A percentile compares a stretch with the other conserved stretches of the same genome.
Conservation (phyloP, 495 filamentous ascomycete genomes). For the Melanomma pulvis-pyrius region DNA sequence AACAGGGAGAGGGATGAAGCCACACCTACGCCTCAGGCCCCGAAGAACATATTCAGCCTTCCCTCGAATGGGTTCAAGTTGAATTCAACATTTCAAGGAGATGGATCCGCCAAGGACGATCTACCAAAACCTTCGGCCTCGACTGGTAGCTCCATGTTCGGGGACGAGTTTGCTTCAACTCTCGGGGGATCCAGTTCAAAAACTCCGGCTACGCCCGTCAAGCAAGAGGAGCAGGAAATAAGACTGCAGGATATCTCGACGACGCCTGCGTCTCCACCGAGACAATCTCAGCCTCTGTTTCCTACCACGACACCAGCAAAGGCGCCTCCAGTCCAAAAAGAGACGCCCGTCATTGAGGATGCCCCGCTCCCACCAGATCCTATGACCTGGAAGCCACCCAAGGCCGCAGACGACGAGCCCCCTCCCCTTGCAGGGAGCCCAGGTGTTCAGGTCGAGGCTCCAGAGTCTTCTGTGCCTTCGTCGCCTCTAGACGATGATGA, state of each 20-base stretch:
- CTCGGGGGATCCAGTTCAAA: slow-evolving; percentile 53
- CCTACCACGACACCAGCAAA: slow-evolving; percentile 42
- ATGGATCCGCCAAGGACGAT: slow-evolving; percentile 66
- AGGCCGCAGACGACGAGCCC: slow-evolving; percentile 48
- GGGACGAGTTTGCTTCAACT: slow-evolving; percentile 56
- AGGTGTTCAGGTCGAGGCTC: slow-evolving; percentile 46
- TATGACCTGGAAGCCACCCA: slow-evolving; percentile 34
- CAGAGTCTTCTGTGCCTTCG: slow-evolving; percentile 47
- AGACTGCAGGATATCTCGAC: slow-evolving; percentile 54
- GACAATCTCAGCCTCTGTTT: slow-evolving; percentile 47
- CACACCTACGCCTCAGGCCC: slow-evolving; percentile 34
- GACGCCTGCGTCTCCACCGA: slow-evolving; percentile 52
- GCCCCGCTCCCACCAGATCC: slow-evolving; percentile 49
- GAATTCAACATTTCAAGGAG: slow-evolving; percentile 78
- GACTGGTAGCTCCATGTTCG: slow-evolving; percentile 56
- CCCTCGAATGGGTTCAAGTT: slow-evolving; percentile 64
- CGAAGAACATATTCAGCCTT: slow-evolving; percentile 30
- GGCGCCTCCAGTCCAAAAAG: not conserved
- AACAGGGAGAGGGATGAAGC: slow-evolving; percentile 33
- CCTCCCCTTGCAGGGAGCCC: slow-evolving; percentile 68
- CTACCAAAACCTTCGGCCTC: slow-evolving; percentile 53
- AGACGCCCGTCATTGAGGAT: slow-evolving; percentile 33
- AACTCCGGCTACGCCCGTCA: slow-evolving; percentile 49
- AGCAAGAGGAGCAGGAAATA: slow-evolving; percentile 61
- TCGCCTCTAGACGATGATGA: slow-evolving; percentile 37